These are phyloP conservation scores for Simplicillium sp. DNA, from an alignment of 2,329 filamentous ascomycete genomes.

Conservation along the genomic window DNA sequence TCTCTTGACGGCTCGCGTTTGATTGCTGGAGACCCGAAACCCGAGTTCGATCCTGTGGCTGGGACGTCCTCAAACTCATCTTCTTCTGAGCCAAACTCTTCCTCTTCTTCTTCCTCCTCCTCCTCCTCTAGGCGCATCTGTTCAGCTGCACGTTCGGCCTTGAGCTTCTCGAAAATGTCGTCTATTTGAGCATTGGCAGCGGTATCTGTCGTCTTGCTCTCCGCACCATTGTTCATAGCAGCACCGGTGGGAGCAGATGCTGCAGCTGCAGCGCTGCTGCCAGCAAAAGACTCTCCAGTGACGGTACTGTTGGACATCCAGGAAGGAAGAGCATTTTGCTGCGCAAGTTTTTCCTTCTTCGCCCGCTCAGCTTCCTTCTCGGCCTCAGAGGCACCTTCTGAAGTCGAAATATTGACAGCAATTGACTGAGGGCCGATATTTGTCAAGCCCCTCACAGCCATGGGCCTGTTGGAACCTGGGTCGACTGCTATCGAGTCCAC, in stretches of 20 bases:
- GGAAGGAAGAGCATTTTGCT: conserved; percentile 59
- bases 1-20: conserved; percentile 24
- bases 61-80: conserved; percentile 43
- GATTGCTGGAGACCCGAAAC: conserved; percentile 20
- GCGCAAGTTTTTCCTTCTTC: conserved; percentile 55
- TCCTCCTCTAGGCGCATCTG: conserved; percentile 18
- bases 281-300: conserved; percentile 50
- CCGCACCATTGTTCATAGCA: conserved; percentile 34
- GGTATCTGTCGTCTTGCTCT: conserved; percentile 29
- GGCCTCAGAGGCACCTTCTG: conserved; percentile 55
- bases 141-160: conserved; percentile 46
- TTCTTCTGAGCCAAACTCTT: conserved; percentile 29
- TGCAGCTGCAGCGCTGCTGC: conserved; percentile 10
- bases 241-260: conserved; percentile 27
- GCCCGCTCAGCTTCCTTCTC: conserved; percentile 55
- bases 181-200: conserved; percentile 51
- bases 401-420: conserved; percentile 58
- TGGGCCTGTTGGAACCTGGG: conserved; percentile 42
- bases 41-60: conserved; percentile 21
- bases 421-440: conserved; percentile 61
- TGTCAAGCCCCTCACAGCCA: conserved; percentile 59
- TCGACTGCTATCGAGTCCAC: conserved; percentile 51
- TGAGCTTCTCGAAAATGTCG: conserved; percentile 58
- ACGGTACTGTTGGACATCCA: conserved; percentile 68
- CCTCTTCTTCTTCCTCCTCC: conserved; percentile 19